Evolutionary conservation across 2,329 filamentous ascomycete genomes (phyloP), one percentile per base, ranked within the genome.

Genomic region (Aspergillus calidoustus): DNA sequence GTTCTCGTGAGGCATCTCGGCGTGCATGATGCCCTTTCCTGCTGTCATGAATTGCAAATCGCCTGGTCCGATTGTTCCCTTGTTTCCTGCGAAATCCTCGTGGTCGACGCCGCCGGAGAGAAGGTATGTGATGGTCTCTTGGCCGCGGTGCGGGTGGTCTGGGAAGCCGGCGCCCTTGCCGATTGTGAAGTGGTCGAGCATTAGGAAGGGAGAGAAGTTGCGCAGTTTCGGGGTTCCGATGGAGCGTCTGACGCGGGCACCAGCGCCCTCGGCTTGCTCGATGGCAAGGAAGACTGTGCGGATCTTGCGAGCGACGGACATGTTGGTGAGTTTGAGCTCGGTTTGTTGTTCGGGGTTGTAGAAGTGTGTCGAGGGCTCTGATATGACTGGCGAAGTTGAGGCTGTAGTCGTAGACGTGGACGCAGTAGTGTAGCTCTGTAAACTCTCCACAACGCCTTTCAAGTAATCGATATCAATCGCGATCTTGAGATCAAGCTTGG

Each of bases 41-140:
- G 94, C 94, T 0, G 94, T 97, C 95, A 98, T 98, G 83, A 98
- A 98, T 75, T 98, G 94, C 52, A 98, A 80, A 74, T 97, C 94
- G n/a, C 94, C 94, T 0, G 90, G 80, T 63, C 89, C 84, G 68
- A 98, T 92, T 3, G 91, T 95, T 61, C 94, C 95, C 54, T 85
- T 85, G 80, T 95, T 89, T 13, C 93, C 93, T 2, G 91, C 89
- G 69, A 97, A 97, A 77, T 97, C 93, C 80, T 97, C 93, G 73
- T 97, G 93, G 79, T 97, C 92, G 62, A 96, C 88, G 3, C 86
- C 91, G 66, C 94, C 94, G 15, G 85, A 80, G n/a, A 98, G 84
- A 31, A 98, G 83, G 76, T 97, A 97, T 1, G 93, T 97, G 74
- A 97, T 95, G 17, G 88, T 91, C 71, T 97, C 92, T 77, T 96